Evolutionary conservation across 2,329 filamentous ascomycete genomes (phyloP).

Genomic region (Tolypocladium endophyticum): DNA sequence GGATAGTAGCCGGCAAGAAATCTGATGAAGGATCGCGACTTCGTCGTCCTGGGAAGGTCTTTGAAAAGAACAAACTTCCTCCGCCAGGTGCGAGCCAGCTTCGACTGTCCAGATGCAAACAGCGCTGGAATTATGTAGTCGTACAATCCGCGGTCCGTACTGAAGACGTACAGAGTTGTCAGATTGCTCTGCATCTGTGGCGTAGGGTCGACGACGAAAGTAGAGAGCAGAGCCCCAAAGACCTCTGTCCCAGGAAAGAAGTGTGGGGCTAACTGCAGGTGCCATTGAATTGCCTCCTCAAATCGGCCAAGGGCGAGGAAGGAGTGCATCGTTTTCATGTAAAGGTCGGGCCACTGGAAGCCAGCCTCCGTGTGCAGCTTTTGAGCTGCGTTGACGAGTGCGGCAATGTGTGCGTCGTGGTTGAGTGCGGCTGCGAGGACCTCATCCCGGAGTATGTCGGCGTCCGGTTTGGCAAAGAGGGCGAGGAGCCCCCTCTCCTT

Average conservation of each 20-base stretch:
- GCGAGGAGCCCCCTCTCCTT: slow-evolving; percentile 5
- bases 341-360: slow-evolving; percentile 39
- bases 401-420: slow-evolving; percentile 12
- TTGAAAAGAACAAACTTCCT: slow-evolving; percentile 25
- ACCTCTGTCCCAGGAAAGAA: slow-evolving; percentile 30
- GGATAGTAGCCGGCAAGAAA: slow-evolving; percentile 37
- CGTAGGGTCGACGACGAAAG: slow-evolving; percentile 27
- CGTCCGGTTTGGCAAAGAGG: slow-evolving; percentile 11
- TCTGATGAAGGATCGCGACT: slow-evolving; percentile 35
- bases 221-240: slow-evolving; percentile 32
- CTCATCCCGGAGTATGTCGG: slow-evolving; percentile 16
- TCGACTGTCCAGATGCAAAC: slow-evolving; percentile 33
- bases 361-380: slow-evolving; percentile 24
- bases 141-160: slow-evolving; percentile 33
- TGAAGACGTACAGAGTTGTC: slow-evolving; percentile 33
- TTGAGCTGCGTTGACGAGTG: slow-evolving; percentile 15
- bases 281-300: slow-evolving; percentile 33
- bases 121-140: slow-evolving; percentile 41
- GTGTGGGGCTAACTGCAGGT: slow-evolving; percentile 29
- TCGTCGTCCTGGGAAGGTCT: slow-evolving; percentile 30
- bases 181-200: slow-evolving; percentile 28
- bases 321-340: slow-evolving; percentile 33
- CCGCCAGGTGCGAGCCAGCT: slow-evolving; percentile 37
- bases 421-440: slow-evolving; percentile 18
- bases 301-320: slow-evolving; percentile 29